Base-by-base conservation (phyloP, 2,329 filamentous ascomycete genomes). In the Teratosphaeria gauchensis region DNA sequence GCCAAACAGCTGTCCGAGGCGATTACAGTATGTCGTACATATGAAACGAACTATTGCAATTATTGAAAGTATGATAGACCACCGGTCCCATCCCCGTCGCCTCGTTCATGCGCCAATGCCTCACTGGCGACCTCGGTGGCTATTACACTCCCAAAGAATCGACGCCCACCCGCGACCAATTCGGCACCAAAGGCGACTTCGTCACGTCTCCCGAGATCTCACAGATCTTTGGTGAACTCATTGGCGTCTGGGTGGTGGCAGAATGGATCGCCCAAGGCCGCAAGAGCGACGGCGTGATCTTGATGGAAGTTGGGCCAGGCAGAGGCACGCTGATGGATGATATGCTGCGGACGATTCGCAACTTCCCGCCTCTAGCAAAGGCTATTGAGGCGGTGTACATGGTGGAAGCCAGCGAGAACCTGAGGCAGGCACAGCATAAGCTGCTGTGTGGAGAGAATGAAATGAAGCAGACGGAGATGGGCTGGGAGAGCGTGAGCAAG, bases 151-250 rank as follows among this genome's bases (percentile, higher is more conserved):
- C 87, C 4, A 83, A 85, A 28, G 60, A 65, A 7, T 81, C 86
- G 51, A 80, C 81, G 57, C 76, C 84, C 60, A 85, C 82, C 21
- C 83, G 86, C 53, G 92, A 96, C 70, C 92, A 92, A 63, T 99
- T 99, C 67, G 94, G 94, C n/a, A 78, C 83, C 58, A 89, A 90
- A 69, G 94, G 94, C 30, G 94, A 99, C 74, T 99, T 99, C 71
- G 87, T 97, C 56, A 99, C 94, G 0, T 96, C 92, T 0, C 94
- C 94, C 0, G 94, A 99, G 74, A 97, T 99, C 67, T 96, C 92
- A 0, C 94, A 97, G 72, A 83, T 97, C 12, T 99, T 99, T 75
- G 94, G 94, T 28, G 94, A 99, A 76, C 80, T 99, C 31, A 80
- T 97, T 58, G 94, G 90, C 4, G 84, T 99, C 66, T 99, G 94